These are phyloP conservation scores for Triticum turgidum DNA, from an alignment of 176 grass and related monocot genomes.

Conservation along the genomic window DNA sequence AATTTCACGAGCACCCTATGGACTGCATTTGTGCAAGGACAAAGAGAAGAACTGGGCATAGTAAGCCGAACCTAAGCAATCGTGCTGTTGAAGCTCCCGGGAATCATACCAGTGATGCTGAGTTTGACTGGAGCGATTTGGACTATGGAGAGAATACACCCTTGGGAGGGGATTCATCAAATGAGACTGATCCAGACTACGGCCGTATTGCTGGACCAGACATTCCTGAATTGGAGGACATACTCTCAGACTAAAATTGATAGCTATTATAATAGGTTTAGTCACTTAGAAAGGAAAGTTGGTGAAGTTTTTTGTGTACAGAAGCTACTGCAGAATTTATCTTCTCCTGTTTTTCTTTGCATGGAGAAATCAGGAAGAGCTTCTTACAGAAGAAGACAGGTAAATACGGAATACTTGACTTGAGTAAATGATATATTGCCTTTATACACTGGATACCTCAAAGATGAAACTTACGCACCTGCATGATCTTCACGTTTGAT, in stretches of 20 bases:
- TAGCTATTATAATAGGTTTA: slow-evolving; percentile 23
- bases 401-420: slow-evolving; percentile 37
- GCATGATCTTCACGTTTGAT: background rate
- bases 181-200: slow-evolving; percentile 53
- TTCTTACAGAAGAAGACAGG: slow-evolving; percentile 35
- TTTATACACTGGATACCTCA: slow-evolving; percentile 8
- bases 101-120: slow-evolving; percentile 40
- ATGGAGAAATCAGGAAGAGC: slow-evolving; percentile 34
- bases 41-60: slow-evolving; percentile 22
- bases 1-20: slow-evolving; percentile 90
- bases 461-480: background rate
- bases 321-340: slow-evolving; percentile 38
- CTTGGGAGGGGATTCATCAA: slow-evolving; percentile 41
- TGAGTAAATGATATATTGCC: background rate
- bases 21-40: slow-evolving; percentile 76
- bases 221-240: slow-evolving; percentile 52
- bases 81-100: slow-evolving; percentile 26
- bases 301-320: slow-evolving; percentile 21
- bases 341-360: slow-evolving; percentile 36
- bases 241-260: slow-evolving; percentile 57
- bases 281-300: background rate
- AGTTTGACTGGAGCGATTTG: slow-evolving; percentile 65
- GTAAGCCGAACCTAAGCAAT: slow-evolving; percentile 25
- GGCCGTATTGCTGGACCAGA: slow-evolving; percentile 41
- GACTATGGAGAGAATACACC: slow-evolving; percentile 84